These are phyloP conservation scores for Raddia guianensis DNA, from an alignment of 176 grass and related monocot species.

Conservation along the genomic window DNA sequence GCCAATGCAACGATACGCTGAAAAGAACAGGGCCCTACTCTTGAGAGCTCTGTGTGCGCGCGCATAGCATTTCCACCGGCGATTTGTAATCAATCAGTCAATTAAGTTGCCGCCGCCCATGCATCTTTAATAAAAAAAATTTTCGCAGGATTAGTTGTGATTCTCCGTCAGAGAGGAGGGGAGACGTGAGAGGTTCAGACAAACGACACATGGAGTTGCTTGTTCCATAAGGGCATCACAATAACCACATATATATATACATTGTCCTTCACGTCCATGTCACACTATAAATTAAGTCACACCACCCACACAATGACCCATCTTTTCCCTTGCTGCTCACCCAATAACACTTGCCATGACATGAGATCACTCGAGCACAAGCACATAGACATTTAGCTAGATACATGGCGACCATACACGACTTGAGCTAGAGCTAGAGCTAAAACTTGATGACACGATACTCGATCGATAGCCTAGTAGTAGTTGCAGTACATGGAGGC, in stretches of 20 bases:
- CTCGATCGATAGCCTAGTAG: slow-evolving; percentile 6
- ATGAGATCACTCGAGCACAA: background rate
- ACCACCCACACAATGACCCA: background rate
- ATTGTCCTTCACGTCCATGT: slow-evolving; percentile 27
- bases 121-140: background rate
- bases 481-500: slow-evolving; percentile 31
- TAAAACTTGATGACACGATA: background rate
- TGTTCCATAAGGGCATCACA: slow-evolving; percentile 25
- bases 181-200: slow-evolving; percentile 13
- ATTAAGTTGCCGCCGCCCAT: slow-evolving; percentile 16
- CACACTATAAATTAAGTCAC: slow-evolving; percentile 39
- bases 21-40: no score
- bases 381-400: background rate
- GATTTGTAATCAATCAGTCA: slow-evolving; percentile 5
- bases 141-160: background rate
- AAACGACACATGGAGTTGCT: slow-evolving; percentile 5
- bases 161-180: slow-evolving; percentile 15
- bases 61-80: background rate
- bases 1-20: no score
- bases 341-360: slow-evolving; percentile 27
- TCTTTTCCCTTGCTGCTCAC: slow-evolving; percentile 34
- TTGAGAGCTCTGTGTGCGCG: background rate
- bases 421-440: background rate
- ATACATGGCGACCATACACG: background rate
- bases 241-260: slow-evolving; percentile 42